Conservation (phyloP, 805 yeast genomes). For the Starmerella floris region DNA sequence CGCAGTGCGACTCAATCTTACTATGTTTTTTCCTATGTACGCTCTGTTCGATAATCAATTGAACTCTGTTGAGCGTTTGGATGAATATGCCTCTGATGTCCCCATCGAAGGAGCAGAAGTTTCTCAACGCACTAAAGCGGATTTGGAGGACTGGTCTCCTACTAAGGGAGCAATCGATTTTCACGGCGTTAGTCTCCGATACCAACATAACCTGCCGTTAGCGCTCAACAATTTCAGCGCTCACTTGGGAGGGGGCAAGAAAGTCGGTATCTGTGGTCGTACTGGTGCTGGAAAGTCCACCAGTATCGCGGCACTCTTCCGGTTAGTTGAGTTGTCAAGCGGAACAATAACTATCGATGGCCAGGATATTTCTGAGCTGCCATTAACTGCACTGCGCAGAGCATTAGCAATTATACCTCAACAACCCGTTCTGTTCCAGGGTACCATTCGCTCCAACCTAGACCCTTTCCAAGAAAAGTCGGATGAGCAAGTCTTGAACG, state of each 20-base stretch:
- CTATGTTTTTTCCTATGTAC: constrained; percentile 45
- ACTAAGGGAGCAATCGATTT: constrained; percentile 42
- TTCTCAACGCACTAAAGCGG: constrained; percentile 48
- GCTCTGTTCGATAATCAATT: constrained; percentile 62
- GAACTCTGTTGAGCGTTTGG: constrained; percentile 59
- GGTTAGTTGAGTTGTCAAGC: constrained; percentile 44
- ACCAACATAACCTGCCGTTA: constrained; percentile 50
- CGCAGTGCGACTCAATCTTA: constrained; percentile 40
- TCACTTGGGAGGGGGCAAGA: constrained; percentile 42
- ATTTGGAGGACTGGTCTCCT: constrained; percentile 45
- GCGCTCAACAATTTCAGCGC: constrained; percentile 47
- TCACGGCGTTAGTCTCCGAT: constrained; percentile 43
- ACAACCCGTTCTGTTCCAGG: constrained; percentile 72
- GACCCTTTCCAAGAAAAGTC: constrained; percentile 53
- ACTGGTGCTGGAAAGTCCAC: constrained; percentile 84
- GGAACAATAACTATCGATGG: constrained; percentile 55
- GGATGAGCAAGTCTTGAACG: constrained; percentile 53
- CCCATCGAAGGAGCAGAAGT: constrained; percentile 46
- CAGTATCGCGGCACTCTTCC: constrained; percentile 55
- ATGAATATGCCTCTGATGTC: constrained; percentile 40
- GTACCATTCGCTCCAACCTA: constrained; percentile 58
- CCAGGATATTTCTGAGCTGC: constrained; percentile 46
- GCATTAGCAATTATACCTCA: constrained; percentile 71
- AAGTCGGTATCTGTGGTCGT: constrained; percentile 76
- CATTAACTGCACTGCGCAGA: constrained; percentile 54